Base-by-base conservation (phyloP, 352 stramenopile species). In the Poterioochromonas sp. region DNA sequence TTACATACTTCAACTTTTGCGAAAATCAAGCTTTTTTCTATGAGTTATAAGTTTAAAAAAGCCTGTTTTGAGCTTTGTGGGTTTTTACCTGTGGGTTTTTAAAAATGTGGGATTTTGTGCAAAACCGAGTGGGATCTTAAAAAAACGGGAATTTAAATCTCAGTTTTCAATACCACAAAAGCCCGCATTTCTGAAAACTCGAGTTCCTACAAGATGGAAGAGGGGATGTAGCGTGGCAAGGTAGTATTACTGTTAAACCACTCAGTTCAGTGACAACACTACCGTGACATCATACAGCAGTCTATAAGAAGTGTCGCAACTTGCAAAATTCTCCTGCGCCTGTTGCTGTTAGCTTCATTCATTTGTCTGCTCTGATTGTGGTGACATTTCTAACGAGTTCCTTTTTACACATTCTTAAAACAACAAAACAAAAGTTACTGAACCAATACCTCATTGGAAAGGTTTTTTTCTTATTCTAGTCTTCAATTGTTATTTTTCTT, bases 31-130 rank as follows among this genome's bases (percentile, higher is more conserved):
- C 47, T 58, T 58, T 58, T 58, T 58, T 58, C 47, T 58, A 58
- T 58, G 47, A 58, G 47, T 58, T 58, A 58, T 58, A 58, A 58
- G 47, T 58, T 58, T 58, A 58, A 58, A 58, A 58, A 58, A 58
- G 47, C 47, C 47, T 58, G 47, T 58, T 58, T 58, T 58, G 47
- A 58, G 47, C 47, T 58, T 58, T 58, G 47, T 58, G 47, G 47
- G 47, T 58, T 58, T 58, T 58, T 58, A 58, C 47, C 47, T 58
- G 47, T 58, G 47, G 47, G 47, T 58, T 58, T 58, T 58, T 58
- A 58, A 58, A 58, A 58, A 58, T 58, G 47, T 58, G 47, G 47
- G 47, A 58, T 58, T 58, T 58, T 58, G 47, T 58, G 47, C 47
- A 58, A 58, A 58, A 58, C 47, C 47, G 47, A 58, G 47, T 58